Base-by-base conservation (phyloP, 1,139 yeast genomes). In the Debaryomyces subglobosus region DNA sequence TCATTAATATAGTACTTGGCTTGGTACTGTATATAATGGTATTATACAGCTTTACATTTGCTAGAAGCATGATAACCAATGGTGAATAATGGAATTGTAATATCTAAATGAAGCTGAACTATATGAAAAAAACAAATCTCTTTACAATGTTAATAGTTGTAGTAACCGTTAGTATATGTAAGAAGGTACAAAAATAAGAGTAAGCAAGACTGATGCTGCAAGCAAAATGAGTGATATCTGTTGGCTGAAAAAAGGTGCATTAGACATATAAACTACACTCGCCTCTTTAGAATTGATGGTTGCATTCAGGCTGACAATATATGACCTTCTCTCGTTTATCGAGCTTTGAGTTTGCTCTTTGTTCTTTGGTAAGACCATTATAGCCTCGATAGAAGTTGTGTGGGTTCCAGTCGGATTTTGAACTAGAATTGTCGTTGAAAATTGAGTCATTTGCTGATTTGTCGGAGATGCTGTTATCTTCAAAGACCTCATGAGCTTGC, bases 401-500 rank as follows among this genome's bases (percentile, higher is more conserved):
- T 20, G 30, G 34, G 47, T 39, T n/a, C 21, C 34, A 6, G 49
- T 25, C 16, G 46, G 23, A 21, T 33, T 21, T 10, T 24, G 29
- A 8, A 48, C 35, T 21, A 36, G 30, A n/a, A 48, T n/a, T 18
- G 41, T 29, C 10, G 50, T 33, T n/a, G 50, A 37, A 33, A 30
- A 47, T 10, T n/a, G 35, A 8, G 45, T 47, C 46, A 46, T 39
- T 13, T 15, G 12, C 13, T 39, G 44, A 33, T 46, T 38, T 3
- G 46, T 21, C 7, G 47, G 39, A 18, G 44, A 13, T 6, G 15
- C 43, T 24, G 47, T 47, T 20, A 34, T 25, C 15, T 51, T 49
- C 24, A 52, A 38, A 4, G 47, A 44, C 10, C 43, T 29, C 47
- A 53, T 46, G 10, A 53, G 43, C 13, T 36, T 44, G 39, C 53